Evolutionary conservation across 73 alveolate species (phyloP).

Genomic region (Breviolum minutum): DNA sequence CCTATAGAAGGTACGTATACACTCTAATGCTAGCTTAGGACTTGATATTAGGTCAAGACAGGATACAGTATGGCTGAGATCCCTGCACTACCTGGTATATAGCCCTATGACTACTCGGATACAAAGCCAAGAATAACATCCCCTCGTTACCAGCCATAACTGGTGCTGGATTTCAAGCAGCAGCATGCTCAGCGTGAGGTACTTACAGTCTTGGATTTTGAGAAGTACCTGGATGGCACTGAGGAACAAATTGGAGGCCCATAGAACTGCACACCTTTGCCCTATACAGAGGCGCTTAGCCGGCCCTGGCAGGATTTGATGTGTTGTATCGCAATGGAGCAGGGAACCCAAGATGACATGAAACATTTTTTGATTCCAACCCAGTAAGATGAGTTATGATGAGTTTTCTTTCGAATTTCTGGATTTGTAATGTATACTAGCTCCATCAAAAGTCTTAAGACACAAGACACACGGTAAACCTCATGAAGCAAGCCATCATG

Average conservation of each 20-base stretch:
- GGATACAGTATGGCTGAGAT: no score
- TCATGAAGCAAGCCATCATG: neutral
- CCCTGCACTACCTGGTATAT: no score
- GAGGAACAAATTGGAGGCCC: conserved; percentile 69
- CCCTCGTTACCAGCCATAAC: no score
- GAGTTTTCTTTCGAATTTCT: neutral
- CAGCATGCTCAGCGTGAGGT: neutral
- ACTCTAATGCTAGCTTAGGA: no score
- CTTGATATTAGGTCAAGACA: no score
- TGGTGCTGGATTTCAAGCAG: neutral
- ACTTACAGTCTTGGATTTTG: conserved; percentile 89
- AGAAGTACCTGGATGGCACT: conserved; percentile 69
- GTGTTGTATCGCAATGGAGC: conserved; percentile 73
- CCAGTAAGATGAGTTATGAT: neutral
- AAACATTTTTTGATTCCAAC: neutral
- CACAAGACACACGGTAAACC: neutral
- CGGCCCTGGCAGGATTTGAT: conserved; percentile 54
- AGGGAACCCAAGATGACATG: conserved; percentile 1
- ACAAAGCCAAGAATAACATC: no score
- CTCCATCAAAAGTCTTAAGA: neutral
- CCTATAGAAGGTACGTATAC: no score
- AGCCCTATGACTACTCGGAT: no score
- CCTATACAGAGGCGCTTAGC: neutral
- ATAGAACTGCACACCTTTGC: no score
- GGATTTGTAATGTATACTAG: neutral